Evolutionary conservation across 768 basidiomycete species (phyloP).

Genomic region (Xerocomus brunneocitrinus): DNA sequence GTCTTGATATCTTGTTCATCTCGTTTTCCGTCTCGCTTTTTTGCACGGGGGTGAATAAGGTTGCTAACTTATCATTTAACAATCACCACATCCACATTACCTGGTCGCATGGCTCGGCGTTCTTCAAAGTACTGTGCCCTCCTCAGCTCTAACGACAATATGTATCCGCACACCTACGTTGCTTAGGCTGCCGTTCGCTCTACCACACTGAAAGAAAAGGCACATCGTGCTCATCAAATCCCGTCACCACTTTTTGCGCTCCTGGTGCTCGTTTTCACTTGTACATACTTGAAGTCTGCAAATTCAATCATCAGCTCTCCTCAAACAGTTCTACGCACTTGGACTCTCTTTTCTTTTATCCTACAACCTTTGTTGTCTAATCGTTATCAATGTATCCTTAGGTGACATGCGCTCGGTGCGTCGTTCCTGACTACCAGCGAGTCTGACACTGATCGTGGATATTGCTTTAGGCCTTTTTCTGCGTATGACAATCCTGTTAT

Average conservation of each 20-base stretch:
- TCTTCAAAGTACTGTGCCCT: neutral
- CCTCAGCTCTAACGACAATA: too few species aligned
- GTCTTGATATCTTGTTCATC: conserved; percentile 1
- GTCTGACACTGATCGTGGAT: conserved; percentile 5
- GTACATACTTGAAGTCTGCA: conserved; percentile 4
- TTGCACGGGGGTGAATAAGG: neutral
- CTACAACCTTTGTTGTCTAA: neutral
- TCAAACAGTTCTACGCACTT: neutral
- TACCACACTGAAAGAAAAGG: neutral
- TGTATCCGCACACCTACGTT: neutral
- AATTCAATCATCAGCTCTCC: neutral
- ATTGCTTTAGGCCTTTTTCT: neutral
- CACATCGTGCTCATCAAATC: neutral
- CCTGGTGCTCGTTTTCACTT: neutral
- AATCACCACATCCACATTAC: neutral
- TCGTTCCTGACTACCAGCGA: neutral
- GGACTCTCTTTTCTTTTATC: neutral
- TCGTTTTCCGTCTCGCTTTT: neutral
- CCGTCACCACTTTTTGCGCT: neutral
- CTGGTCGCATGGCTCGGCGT: neutral
- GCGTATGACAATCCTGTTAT: neutral
- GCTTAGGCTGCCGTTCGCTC: neutral
- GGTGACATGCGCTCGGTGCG: neutral
- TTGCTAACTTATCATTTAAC: neutral
- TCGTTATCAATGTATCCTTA: neutral